Percentiles rank a stretch among this genome's conserved stretches.
These are phyloP conservation scores for Mortierella alpina DNA, from an alignment of 192 early-diverging fungal genomes.

Conservation along the genomic window DNA sequence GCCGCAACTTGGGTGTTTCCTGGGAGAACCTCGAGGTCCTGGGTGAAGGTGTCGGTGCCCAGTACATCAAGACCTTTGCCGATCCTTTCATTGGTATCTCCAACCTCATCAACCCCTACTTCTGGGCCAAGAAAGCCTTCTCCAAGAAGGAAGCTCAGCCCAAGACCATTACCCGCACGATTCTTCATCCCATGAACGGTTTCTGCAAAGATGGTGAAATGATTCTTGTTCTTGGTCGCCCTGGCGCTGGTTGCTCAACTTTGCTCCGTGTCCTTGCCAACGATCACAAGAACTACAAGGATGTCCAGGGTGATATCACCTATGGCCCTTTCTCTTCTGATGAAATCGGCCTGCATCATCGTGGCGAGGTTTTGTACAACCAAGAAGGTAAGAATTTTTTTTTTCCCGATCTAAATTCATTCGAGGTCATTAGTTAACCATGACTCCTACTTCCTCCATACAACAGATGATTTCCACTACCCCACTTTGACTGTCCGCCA, in stretches of 20 bases:
- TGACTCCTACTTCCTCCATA: not conserved
- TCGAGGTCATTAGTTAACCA: not conserved
- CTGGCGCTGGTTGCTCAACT: conserved; percentile 76
- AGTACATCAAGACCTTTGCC: conserved; percentile 47
- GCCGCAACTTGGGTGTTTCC: conserved; percentile 56
- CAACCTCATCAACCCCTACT: conserved; percentile 53
- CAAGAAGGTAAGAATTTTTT: conserved; percentile 65
- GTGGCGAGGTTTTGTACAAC: conserved; percentile 83
- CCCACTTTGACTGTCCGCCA: conserved; percentile 82
- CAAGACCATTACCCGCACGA: conserved; percentile 50
- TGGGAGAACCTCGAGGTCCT: conserved; percentile 57
- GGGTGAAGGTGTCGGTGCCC: conserved; percentile 49
- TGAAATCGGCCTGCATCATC: conserved; percentile 70
- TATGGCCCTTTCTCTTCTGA: conserved; percentile 75
- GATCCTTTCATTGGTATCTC: conserved; percentile 46
- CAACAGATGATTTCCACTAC: conserved; percentile 77
- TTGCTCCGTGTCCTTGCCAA: conserved; percentile 71
- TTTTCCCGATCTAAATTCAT: not conserved
- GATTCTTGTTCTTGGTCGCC: conserved; percentile 76
- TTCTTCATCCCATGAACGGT: conserved; percentile 72
- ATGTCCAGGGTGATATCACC: conserved; percentile 64
- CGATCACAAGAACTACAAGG: conserved; percentile 62
- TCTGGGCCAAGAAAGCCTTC: conserved; percentile 49
- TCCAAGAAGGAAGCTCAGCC: conserved; percentile 18
- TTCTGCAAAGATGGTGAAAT: conserved; percentile 82